phyloP scores from a whole-genome alignment of 1,284 basidiomycete species.

The Cystobasidium pallidum region DNA sequence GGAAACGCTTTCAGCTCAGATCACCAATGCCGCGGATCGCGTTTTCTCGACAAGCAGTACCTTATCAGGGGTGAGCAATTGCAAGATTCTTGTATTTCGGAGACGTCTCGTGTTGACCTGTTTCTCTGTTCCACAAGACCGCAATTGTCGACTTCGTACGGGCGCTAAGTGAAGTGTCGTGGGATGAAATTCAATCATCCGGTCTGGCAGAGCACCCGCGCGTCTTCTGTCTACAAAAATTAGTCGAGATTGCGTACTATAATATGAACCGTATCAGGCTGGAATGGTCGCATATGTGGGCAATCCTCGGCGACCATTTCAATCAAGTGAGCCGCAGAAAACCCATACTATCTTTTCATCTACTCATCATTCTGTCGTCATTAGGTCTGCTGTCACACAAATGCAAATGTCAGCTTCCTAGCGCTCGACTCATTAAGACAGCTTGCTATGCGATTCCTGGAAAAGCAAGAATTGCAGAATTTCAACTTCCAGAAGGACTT shows the following conservation, averaged over 20 bases:
- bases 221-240: slow-evolving; percentile 95
- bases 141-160: slow-evolving; percentile 98
- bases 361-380: not conserved
- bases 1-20: slow-evolving; percentile 95
- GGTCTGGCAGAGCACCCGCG: slow-evolving; percentile 84
- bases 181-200: slow-evolving; percentile 99
- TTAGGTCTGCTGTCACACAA: slow-evolving; percentile 96
- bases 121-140: slow-evolving; percentile 65
- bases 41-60: slow-evolving; percentile 96
- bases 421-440: slow-evolving; percentile 97
- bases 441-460: slow-evolving; percentile 96
- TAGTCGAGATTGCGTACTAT: slow-evolving; percentile 99
- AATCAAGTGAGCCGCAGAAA: slow-evolving; percentile 73
- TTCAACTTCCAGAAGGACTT: slow-evolving; percentile 99
- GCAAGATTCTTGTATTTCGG: not conserved
- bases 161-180: slow-evolving; percentile 94
- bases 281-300: slow-evolving; percentile 98
- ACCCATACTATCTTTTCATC: too few relatives aligned
- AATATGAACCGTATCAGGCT: slow-evolving; percentile 98
- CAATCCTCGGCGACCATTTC: slow-evolving; percentile 97
- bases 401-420: slow-evolving; percentile 95
- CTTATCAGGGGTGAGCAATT: slow-evolving; percentile 77
- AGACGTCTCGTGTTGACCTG: slow-evolving; percentile 28
- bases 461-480: slow-evolving; percentile 96
- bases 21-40: slow-evolving; percentile 98